These are phyloP conservation scores for Rutstroemia sydowiana DNA, from an alignment of 2,329 filamentous ascomycete genomes.

Conservation along the genomic window DNA sequence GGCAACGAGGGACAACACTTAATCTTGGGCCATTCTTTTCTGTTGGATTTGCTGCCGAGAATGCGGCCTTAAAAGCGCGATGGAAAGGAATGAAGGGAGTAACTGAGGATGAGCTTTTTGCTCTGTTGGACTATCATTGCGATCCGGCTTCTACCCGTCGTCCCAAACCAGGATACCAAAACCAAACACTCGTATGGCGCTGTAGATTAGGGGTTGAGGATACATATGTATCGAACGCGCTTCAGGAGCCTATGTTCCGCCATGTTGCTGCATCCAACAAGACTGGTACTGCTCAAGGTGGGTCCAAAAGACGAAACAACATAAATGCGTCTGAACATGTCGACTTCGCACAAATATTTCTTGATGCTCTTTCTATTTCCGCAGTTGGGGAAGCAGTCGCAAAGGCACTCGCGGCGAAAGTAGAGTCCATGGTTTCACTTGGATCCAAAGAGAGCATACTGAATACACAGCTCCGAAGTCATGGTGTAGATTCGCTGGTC, in stretches of 20 bases:
- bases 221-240: neutral
- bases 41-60: slow-evolving; percentile 18
- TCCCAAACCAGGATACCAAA: neutral
- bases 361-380: neutral
- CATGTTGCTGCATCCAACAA: neutral
- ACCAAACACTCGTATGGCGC: neutral
- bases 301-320: neutral
- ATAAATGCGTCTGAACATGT: neutral
- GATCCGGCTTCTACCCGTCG: neutral
- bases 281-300: neutral
- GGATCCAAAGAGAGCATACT: slow-evolving; percentile 38
- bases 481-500: slow-evolving; percentile 30
- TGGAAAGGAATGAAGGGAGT: neutral
- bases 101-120: neutral
- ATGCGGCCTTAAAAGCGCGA: slow-evolving; percentile 9
- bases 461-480: slow-evolving; percentile 32
- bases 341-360: neutral
- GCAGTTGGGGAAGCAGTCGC: neutral
- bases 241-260: neutral
- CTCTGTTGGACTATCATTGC: neutral
- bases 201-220: neutral
- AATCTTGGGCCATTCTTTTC: slow-evolving; percentile 13
- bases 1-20: slow-evolving; percentile 11
- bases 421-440: slow-evolving; percentile 35
- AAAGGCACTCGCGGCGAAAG: slow-evolving; percentile 32